Evolutionary conservation across 2,329 filamentous ascomycete genomes (phyloP), one percentile per base, ranked within the genome.

Genomic region (Trichoderma pleuroti): DNA sequence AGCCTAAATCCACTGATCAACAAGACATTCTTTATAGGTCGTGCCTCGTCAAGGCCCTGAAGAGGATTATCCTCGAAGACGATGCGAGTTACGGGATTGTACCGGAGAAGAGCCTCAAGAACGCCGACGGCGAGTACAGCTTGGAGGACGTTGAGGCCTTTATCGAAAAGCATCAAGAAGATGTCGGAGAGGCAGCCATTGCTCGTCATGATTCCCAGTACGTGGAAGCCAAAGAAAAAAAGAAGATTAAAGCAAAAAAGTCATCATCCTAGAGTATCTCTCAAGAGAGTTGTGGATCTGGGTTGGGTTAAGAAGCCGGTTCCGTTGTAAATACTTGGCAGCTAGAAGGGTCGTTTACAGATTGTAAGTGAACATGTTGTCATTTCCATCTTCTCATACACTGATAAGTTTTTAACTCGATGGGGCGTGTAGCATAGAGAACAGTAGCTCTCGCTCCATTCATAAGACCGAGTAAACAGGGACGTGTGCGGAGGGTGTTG

Each of bases 51-150:
- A 82, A 80, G 46, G 84, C 83, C 1, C 74, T 90, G 54, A 86
- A 83, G 75, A 82, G 78, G 70, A 83, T 89, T 65, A 78, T 90
- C 30, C 73, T 89, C 59, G 78, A 85, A 3, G 81, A 78, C 0
- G 81, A 86, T 39, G 56, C 70, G 1, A 77, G 76, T 18, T 84
- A 85, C 68, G 83, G 81, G 0, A 74, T 82, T 2, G 12, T 73
- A 0, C 76, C 78, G 0, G 67, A 74, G 2, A 71, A 72, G 12
- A 71, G 72, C 1, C 73, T 84, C 21, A 78, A 75, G 59, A 77
- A 82, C 30, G 72, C 73, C 0, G 73, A 82, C 5, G 86, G 85
- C 0, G 76, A 83, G n/a, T 87, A 82, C 70, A 75, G 84, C 68
- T 76, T 82, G 30, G 82, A 83, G 0, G 75, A 76, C 2, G 82